These are phyloP conservation scores for Hymenoscyphus fraxineus DNA, from an alignment of 2,329 filamentous ascomycete genomes.

Conservation along the genomic window DNA sequence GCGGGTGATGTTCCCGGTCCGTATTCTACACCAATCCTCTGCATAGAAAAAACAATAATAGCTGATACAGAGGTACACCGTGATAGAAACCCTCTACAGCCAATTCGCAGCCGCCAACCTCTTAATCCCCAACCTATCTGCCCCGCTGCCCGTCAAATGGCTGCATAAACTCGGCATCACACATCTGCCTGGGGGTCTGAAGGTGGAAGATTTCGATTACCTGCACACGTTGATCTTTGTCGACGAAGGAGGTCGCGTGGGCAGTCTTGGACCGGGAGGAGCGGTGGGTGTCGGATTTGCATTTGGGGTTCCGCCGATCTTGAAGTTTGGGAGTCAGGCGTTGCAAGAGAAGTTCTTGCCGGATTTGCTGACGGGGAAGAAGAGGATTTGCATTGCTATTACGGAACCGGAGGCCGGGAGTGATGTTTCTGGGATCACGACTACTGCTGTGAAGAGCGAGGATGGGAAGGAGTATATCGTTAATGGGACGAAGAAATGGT, in stretches of 20 bases:
- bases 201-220: constrained; percentile 71
- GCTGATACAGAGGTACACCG: neutral
- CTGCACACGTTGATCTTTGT: constrained; percentile 66
- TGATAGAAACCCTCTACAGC: constrained; percentile 46
- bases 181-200: constrained; percentile 61
- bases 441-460: constrained; percentile 57
- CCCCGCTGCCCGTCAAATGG: constrained; percentile 66
- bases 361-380: constrained; percentile 62
- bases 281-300: constrained; percentile 69
- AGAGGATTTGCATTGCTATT: constrained; percentile 71
- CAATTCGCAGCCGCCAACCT: constrained; percentile 64
- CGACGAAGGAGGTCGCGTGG: constrained; percentile 65
- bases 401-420: constrained; percentile 72
- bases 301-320: constrained; percentile 67
- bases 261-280: constrained; percentile 58
- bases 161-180: constrained; percentile 62
- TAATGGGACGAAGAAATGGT: constrained; percentile 76
- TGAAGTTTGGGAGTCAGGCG: constrained; percentile 61
- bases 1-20: constrained; percentile 39
- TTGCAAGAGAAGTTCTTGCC: constrained; percentile 66
- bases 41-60: neutral
- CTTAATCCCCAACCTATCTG: constrained; percentile 65
- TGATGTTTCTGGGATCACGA: constrained; percentile 70
- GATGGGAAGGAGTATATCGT: constrained; percentile 67
- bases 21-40: neutral